Evolutionary conservation across 225 moss, liverwort and hornwort genomes (phyloP), one percentile per base, ranked within the genome.

Genomic region (Sphagnum tenellum): DNA sequence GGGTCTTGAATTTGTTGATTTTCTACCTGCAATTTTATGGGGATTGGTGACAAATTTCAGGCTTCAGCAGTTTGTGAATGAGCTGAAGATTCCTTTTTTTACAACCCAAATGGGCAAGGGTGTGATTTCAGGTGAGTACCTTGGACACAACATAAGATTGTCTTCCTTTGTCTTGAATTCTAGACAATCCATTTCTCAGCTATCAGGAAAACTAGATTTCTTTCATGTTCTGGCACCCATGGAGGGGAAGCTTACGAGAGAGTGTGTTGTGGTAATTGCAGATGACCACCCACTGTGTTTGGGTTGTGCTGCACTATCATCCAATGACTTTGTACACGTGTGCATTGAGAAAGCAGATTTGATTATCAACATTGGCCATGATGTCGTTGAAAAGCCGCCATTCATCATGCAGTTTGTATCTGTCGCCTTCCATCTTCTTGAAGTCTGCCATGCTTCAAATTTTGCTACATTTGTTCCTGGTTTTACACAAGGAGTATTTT

Each of bases 51-150:
- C 46, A 9, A 46, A 29, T 47, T 70, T 70, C 86, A 92, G 89
- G 92, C 80, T 91, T 63, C 70, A 57, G 55, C 76, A 89, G 53
- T 89, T 94, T 57, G 91, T 94, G 9, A 85, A 94, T 71, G 65
- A 89, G 61, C 76, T 94, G 67, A 63, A 71, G n/a, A 86, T 94
- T 58, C 91, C 94, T 45, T 94, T 91, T 60, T 79, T 89, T 66
- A 89, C 94, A 69, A 91, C 94, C 56, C 90, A 91, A 76, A 94
- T 94, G 94, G 94, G 94, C 69, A 91, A 89, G 72, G 94, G 90
- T 71, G 90, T 91, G 12, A 77, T 94, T 46, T 79, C 79, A 56
- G 90, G 89, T 92, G 80, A 6, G 49, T 50, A 11, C 48, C 52
- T 52, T 29, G 29, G 29, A 29, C 29, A 29, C 29, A 29, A 29